These are phyloP conservation scores for Globomyces sp. DNA, from an alignment of 371 early-diverging fungal genomes.

Conservation along the genomic window DNA sequence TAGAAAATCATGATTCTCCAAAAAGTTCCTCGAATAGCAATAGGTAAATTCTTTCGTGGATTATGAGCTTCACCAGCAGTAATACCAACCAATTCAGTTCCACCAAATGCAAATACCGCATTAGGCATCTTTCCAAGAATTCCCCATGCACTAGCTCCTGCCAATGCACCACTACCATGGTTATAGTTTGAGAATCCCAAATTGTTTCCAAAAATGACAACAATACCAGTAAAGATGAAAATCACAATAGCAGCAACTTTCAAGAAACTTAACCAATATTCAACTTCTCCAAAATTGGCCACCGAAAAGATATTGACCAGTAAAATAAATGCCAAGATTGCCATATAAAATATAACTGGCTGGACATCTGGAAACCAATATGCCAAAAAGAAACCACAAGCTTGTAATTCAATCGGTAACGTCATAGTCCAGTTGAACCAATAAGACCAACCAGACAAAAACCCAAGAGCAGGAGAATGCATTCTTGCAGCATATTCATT, in stretches of 20 bases:
- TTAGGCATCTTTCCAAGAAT: constrained; percentile 44
- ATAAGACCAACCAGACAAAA: constrained; percentile 77
- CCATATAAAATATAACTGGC: constrained; percentile 63
- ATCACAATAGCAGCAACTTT: constrained; percentile 39
- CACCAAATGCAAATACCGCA: constrained; percentile 38
- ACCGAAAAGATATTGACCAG: constrained; percentile 39
- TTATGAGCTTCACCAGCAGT: constrained; percentile 43
- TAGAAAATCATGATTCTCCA: constrained; percentile 41
- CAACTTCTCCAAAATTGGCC: constrained; percentile 40
- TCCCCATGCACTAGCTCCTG: constrained; percentile 2
- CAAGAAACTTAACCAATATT: constrained; percentile 43
- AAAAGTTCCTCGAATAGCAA: constrained; percentile 31
- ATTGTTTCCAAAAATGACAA: constrained; percentile 58
- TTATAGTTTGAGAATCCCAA: constrained; percentile 73
- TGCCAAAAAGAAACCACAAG: constrained; percentile 67
- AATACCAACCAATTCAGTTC: constrained; percentile 50
- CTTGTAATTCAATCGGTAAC: constrained; percentile 66
- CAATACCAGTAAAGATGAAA: constrained; percentile 47
- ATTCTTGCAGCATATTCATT: constrained; percentile 80
- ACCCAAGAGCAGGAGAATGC: constrained; percentile 78
- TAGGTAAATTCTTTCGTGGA: constrained; percentile 31
- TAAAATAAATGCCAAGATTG: constrained; percentile 21
- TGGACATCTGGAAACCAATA: constrained; percentile 68
- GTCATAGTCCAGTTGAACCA: constrained; percentile 85
- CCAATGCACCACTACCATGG: constrained; percentile 69